Base-by-base conservation (phyloP, 192 early-diverging fungal species). In the Nowakowskiella sp. region DNA sequence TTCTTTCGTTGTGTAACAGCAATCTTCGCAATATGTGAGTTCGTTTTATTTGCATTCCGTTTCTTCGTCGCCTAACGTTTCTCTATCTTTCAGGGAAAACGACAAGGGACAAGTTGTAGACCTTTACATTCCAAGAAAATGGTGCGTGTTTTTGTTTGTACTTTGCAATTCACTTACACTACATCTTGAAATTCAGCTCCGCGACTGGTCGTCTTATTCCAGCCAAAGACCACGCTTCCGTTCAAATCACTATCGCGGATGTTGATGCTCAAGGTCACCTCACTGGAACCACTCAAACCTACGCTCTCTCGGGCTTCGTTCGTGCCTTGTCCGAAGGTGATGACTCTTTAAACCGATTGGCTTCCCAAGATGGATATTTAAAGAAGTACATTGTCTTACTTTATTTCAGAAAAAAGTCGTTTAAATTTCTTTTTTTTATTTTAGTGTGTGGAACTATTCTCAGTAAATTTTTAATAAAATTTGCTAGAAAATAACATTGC, bases 191-290 rank as follows among this genome's bases (percentile, higher is more conserved):
- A 42, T 44, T 30, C 42, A 86, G 88, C 90, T 92, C 92, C 46
- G 93, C 91, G 72, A 99, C 93, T 67, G 89, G 89, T 78, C 91
- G 95, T 68, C 82, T 99, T 52, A 95, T 99, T 72, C 85, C 78
- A 61, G 86, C 95, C 78, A 95, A 96, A 85, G 95, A 99, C 78
- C 95, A 99, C 81, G 86, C 93, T 47, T 84, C 91, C 29, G 87
- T 99, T 75, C 95, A 97, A 77, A 82, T 98, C 83, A 96, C 91
- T 86, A 72, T 96, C 64, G 91, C 74, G 54, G 89, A 91, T 57
- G 91, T 96, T 51, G 85, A 96, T 65, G 88, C 81, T 49, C 77
- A 76, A 45, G 92, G 92, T 57, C 77, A 73, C 57, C 63, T 77
- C 65, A 84, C 76, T 47, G 85, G 85, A 50, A 64, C 73, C 64